A percentile compares a stretch with the other conserved stretches of the same genome.
These are phyloP conservation scores for Gaeumannomyces sp. DNA, from an alignment of 2,329 filamentous ascomycete genomes.

Conservation along the genomic window DNA sequence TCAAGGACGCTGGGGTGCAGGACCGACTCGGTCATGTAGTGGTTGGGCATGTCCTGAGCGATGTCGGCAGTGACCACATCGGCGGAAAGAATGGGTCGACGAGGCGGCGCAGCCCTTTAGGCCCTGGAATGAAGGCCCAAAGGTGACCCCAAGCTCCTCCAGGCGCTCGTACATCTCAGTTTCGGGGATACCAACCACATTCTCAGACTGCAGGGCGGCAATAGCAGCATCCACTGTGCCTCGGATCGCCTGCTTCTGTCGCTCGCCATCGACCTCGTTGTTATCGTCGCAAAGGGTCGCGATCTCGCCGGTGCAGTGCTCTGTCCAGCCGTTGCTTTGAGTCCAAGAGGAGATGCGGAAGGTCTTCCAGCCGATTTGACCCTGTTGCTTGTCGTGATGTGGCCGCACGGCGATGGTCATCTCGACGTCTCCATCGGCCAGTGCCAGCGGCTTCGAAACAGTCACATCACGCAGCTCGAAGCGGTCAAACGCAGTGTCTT, in stretches of 20 bases:
- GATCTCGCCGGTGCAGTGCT: slow-evolving; percentile 51
- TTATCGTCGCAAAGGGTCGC: slow-evolving; percentile 29
- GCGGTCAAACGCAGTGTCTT: slow-evolving; percentile 27
- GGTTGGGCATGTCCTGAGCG: slow-evolving; percentile 33
- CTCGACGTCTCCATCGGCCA: slow-evolving; percentile 43
- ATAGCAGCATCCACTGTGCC: slow-evolving; percentile 23
- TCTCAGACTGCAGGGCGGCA: slow-evolving; percentile 23
- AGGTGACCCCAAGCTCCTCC: slow-evolving; percentile 39
- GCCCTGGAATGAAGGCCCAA: slow-evolving; percentile 46
- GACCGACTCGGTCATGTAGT: slow-evolving; percentile 26
- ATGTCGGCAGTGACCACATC: slow-evolving; percentile 30
- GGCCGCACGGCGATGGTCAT: slow-evolving; percentile 42
- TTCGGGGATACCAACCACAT: slow-evolving; percentile 25
- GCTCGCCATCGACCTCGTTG: slow-evolving; percentile 35
- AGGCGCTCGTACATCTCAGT: slow-evolving; percentile 40
- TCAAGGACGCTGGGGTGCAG: slow-evolving; percentile 35
- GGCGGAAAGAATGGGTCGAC: slow-evolving; percentile 25
- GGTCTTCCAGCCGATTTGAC: slow-evolving; percentile 45
- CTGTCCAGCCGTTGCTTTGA: slow-evolving; percentile 45
- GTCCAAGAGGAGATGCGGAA: slow-evolving; percentile 52
- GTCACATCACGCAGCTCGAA: slow-evolving; percentile 43
- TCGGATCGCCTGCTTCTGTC: slow-evolving; percentile 23
- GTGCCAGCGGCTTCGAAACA: slow-evolving; percentile 40
- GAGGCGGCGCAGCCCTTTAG: slow-evolving; percentile 38
- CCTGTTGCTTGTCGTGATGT: slow-evolving; percentile 32